phyloP scores from a whole-genome alignment of 2,329 filamentous ascomycete species.

The Trichoderma sp. region DNA sequence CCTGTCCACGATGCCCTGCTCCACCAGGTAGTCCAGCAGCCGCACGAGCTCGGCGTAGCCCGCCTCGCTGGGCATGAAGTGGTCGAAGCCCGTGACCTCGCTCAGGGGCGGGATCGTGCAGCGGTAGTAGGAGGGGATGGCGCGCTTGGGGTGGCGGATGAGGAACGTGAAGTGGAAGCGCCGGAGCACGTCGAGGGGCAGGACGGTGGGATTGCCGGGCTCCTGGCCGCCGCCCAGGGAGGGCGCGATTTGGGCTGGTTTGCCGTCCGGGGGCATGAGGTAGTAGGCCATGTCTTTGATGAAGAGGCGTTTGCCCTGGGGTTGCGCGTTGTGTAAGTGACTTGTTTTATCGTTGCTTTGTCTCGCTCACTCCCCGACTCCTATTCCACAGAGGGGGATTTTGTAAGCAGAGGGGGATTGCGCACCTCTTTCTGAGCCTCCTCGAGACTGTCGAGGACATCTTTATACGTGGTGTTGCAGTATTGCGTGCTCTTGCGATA shows the following conservation, averaged over 20 bases:
- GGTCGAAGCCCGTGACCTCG: conserved; percentile 77
- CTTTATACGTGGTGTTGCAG: conserved; percentile 69
- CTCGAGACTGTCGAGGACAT: conserved; percentile 76
- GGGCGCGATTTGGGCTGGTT: conserved; percentile 71
- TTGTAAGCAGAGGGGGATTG: conserved; percentile 30
- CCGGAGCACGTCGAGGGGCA: conserved; percentile 73
- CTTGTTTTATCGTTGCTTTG: background rate
- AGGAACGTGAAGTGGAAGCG: conserved; percentile 94
- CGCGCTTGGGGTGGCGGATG: conserved; percentile 90
- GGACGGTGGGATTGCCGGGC: conserved; percentile 77
- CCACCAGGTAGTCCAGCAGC: conserved; percentile 81
- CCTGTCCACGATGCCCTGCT: conserved; percentile 70
- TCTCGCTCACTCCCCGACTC: background rate
- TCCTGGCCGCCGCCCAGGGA: conserved; percentile 72
- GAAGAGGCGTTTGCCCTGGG: conserved; percentile 84
- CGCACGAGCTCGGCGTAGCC: conserved; percentile 87
- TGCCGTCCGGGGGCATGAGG: conserved; percentile 72
- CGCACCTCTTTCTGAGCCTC: conserved; percentile 73
- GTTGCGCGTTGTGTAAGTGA: conserved; percentile 34
- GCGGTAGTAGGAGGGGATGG: conserved; percentile 91
- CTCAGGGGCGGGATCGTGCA: conserved; percentile 89
- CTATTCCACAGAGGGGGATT: background rate
- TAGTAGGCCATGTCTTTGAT: conserved; percentile 99
- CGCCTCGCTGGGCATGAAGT: conserved; percentile 85
- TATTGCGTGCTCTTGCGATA: conserved; percentile 65